A percentile compares a stretch with the other conserved stretches of the same genome.
phyloP scores from a whole-genome alignment of 441 rosid genomes.

The Daphne laureola region DNA sequence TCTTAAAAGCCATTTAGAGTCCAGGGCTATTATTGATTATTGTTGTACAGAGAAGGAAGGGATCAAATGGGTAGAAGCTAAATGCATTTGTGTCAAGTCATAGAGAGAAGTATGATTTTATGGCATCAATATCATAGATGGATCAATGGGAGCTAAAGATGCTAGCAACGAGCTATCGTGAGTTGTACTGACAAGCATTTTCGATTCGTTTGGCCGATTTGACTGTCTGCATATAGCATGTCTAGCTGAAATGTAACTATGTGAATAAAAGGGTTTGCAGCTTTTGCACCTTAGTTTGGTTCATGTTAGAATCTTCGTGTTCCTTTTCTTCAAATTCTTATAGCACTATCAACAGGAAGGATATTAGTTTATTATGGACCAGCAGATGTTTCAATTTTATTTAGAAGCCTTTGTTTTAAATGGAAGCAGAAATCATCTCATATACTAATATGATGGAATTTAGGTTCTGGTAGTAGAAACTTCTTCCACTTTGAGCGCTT shows the following conservation, averaged over 20 bases:
- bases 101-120: conserved; percentile 18
- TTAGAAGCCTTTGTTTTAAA: conserved; percentile 13
- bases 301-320: conserved; percentile 12
- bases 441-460: too few relatives aligned
- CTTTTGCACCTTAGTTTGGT: conserved; percentile 9
- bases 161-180: conserved; percentile 6
- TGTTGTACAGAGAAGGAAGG: conserved; percentile 11
- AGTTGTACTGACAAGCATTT: conserved; percentile 11
- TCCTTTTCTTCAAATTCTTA: conserved; percentile 5
- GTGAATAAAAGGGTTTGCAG: conserved; percentile 5
- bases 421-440: neutral
- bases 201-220: conserved; percentile 2
- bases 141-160: conserved; percentile 6
- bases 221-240: neutral
- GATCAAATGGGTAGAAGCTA: conserved; percentile 6
- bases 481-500: too few relatives aligned
- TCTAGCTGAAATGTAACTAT: conserved; percentile 2
- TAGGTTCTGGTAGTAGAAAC: too few relatives aligned
- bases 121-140: conserved; percentile 8
- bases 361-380: conserved; percentile 15
- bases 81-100: conserved; percentile 20
- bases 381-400: conserved; percentile 11
- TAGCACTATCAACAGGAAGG: conserved; percentile 10
- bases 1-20: conserved; percentile 5
- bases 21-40: conserved; percentile 10